Base-by-base conservation (phyloP, 805 yeast genomes). In the Kodamaea sagamina region DNA sequence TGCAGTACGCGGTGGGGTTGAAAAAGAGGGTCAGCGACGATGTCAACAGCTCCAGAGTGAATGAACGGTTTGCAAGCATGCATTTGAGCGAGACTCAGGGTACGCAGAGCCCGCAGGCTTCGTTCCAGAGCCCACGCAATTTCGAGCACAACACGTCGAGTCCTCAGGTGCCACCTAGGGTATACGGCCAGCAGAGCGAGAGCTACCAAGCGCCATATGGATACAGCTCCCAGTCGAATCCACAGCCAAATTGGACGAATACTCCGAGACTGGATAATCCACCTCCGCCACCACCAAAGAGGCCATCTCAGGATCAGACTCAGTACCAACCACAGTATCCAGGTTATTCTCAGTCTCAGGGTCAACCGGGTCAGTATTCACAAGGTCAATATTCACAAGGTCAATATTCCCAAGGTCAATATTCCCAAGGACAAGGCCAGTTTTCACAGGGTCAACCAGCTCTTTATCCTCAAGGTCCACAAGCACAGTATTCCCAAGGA, bases 1-100 rank as follows among this genome's bases (percentile, higher is more conserved):
- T 64, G 28, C 55, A 54, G 12, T 70, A 68, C 51, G 32, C 36
- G 42, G 22, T 35, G 17, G 18, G 43, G 24, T 21, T 46, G 52
- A 19, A 42, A 16, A 25, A 16, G 18, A 34, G 37, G 17, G 25
- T 34, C 8, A 34, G 37, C 18, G 34, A 29, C 15, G 39, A 36
- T 5, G 29, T 29, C 3, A 11, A 15, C 7, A 28, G 24, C 16
- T 13, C 31, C 4, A 31, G 35, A 11, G 25, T 37, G 16, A 32
- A 37, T 17, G 35, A 37, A 11, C 13, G 27, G 4, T 38, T 38
- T 29, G 41, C 41, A 13, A 13, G 16, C 12, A 29, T 38, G 41
- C 17, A 29, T 29, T 29, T 29, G 3, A 29, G 11, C 11, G 19
- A 19, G n/a, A n/a, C n/a, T n/a, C n/a, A n/a, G n/a, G n/a, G n/a